Evolutionary conservation across 169 alveolate species (phyloP).

Genomic region (Eimeria acervulina): DNA sequence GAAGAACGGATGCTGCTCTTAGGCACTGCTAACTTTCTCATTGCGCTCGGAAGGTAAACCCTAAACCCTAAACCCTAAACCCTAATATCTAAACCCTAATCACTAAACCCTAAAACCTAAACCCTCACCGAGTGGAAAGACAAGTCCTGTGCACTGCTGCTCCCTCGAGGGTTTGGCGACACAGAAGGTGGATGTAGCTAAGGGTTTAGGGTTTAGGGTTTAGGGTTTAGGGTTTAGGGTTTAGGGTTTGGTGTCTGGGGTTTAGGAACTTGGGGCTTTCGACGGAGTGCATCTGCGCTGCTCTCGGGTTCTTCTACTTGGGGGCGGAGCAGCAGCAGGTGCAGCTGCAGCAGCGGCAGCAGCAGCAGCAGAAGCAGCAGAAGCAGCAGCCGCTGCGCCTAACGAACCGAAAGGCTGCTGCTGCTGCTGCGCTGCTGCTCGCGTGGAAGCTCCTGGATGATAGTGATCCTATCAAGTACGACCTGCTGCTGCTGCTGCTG

Average conservation of each 20-base stretch:
- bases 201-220: conserved; percentile 33
- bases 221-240: conserved; percentile 22
- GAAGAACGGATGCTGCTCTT: not conserved
- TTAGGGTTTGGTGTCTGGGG: not conserved
- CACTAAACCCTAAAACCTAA: too few species aligned
- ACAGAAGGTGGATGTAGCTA: not conserved
- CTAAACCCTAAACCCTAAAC: not conserved
- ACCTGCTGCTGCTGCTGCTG: not conserved
- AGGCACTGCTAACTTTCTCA: not conserved
- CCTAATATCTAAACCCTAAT: too few species aligned
- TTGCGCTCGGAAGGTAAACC: not conserved
- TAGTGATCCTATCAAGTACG: not conserved
- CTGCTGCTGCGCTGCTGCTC: too few species aligned
- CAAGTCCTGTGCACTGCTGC: too few species aligned
- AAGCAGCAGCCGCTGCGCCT: conserved; percentile 24
- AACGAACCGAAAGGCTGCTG: not conserved
- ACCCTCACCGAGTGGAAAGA: too few species aligned
- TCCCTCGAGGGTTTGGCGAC: too few species aligned
- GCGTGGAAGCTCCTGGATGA: not conserved
- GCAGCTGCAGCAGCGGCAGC: too few species aligned
- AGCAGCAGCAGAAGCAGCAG: conserved; percentile 49
- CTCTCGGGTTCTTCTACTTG: not conserved
- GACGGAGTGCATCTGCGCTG: not conserved
- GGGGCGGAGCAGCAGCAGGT: not conserved
- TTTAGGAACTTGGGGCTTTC: not conserved